phyloP scores from a whole-genome alignment of 192 early-diverging fungal species.

The Backusella psychrophila region DNA sequence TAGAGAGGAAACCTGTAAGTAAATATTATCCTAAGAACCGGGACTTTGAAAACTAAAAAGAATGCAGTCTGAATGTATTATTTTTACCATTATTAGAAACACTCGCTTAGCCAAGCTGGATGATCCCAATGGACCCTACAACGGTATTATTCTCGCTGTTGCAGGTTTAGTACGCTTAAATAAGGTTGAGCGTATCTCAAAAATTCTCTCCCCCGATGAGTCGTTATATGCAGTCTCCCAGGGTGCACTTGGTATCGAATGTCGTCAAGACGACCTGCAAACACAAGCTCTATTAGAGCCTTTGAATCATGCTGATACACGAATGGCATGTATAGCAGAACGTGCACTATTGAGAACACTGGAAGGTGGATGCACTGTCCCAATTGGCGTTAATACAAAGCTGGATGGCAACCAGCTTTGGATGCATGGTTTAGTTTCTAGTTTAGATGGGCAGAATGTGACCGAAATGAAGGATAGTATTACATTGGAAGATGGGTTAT shows the following conservation, averaged over 20 bases:
- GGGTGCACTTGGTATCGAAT: constrained; percentile 86
- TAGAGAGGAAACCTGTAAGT: constrained; percentile 38
- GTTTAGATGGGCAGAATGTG: constrained; percentile 70
- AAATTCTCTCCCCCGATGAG: constrained; percentile 53
- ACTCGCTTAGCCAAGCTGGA: constrained; percentile 89
- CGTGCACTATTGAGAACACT: constrained; percentile 82
- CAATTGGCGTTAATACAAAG: constrained; percentile 78
- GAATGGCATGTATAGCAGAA: constrained; percentile 73
- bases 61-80: neutral
- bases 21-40: neutral
- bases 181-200: constrained; percentile 67
- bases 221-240: constrained; percentile 90
- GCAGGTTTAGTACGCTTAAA: constrained; percentile 81
- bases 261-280: constrained; percentile 58
- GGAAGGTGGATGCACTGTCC: constrained; percentile 95
- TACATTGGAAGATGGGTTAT: constrained; percentile 12
- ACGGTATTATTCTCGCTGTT: constrained; percentile 80
- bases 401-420: constrained; percentile 43
- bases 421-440: constrained; percentile 68
- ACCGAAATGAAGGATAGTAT: constrained; percentile 48
- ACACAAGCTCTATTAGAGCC: constrained; percentile 45
- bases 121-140: constrained; percentile 60
- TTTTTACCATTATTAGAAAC: constrained; percentile 46
- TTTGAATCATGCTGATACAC: constrained; percentile 64
- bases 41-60: no score